A percentile compares a stretch with the other conserved stretches of the same genome.
Conservation (phyloP, 23 red algal species). For the Pyropia yezoensis region DNA sequence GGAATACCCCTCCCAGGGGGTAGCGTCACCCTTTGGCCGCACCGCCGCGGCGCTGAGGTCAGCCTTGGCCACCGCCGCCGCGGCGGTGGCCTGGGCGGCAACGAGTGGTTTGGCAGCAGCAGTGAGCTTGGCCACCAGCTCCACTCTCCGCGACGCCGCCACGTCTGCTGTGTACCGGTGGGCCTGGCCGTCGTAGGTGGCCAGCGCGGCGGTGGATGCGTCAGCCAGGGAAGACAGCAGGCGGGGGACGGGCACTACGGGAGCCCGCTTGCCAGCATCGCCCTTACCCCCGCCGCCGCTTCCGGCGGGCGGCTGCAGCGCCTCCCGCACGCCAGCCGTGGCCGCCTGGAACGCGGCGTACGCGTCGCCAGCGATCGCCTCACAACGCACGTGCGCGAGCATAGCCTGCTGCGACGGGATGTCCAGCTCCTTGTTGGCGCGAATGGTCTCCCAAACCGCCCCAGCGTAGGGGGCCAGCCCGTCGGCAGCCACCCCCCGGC, state of each 20-base stretch:
- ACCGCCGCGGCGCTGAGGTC: not conserved
- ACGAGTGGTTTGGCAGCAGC: not conserved
- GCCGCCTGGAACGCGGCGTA: not conserved
- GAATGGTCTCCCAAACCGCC: slow-evolving; percentile 85
- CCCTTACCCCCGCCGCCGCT: too few species aligned
- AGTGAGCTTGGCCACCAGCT: not conserved
- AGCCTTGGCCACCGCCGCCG: not conserved
- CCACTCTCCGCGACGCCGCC: not conserved
- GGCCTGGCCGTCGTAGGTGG: not conserved
- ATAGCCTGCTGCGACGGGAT: slow-evolving; percentile 90
- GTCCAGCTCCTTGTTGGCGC: slow-evolving; percentile 85
- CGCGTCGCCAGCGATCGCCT: slow-evolving; percentile 77
- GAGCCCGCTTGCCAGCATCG: not conserved
- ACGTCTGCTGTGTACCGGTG: slow-evolving; percentile 1
- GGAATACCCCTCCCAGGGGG: too few species aligned
- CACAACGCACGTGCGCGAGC: slow-evolving; percentile 81
- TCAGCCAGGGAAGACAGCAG: not conserved
- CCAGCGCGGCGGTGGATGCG: not conserved
- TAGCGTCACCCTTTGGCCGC: not conserved
- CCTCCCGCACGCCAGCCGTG: too few species aligned
- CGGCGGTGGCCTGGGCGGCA: not conserved
- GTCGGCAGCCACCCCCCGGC: slow-evolving; percentile 68
- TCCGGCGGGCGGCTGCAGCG: too few species aligned
- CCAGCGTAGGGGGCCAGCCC: slow-evolving; percentile 69
- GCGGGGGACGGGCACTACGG: not conserved